Evolutionary conservation across 1,139 yeast species (phyloP).

Genomic region (Yamadazyma conglobata): DNA sequence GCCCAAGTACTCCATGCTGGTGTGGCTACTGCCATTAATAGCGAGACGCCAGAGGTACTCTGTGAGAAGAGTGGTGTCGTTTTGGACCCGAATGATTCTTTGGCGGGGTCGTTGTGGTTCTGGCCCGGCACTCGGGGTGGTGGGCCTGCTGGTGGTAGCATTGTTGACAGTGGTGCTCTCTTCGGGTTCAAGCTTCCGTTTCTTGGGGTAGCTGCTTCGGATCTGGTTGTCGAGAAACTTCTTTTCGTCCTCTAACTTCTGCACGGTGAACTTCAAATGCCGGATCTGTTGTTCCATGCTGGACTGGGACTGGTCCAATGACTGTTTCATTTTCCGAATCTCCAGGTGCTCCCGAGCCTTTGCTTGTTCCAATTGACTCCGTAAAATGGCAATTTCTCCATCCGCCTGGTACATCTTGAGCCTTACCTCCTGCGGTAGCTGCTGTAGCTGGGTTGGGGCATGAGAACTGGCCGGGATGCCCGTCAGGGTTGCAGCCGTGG

Average conservation of each 20-base stretch:
- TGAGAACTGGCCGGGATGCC: no score
- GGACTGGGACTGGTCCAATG: conserved; percentile 26
- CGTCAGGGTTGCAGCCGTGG: no score
- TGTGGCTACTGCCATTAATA: conserved; percentile 47
- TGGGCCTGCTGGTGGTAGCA: not conserved
- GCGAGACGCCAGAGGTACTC: conserved; percentile 37
- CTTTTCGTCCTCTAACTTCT: conserved; percentile 65
- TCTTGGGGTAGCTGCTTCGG: conserved; percentile 20
- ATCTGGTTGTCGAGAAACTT: conserved; percentile 54
- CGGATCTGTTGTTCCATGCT: conserved; percentile 41
- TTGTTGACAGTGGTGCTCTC: conserved; percentile 1
- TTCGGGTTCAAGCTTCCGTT: conserved; percentile 12
- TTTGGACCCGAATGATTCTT: conserved; percentile 23
- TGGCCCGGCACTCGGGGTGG: not conserved
- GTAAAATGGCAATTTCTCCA: conserved; percentile 75
- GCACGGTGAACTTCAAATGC: conserved; percentile 43
- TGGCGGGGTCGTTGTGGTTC: conserved; percentile 1
- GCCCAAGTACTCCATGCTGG: conserved; percentile 49
- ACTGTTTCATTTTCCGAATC: conserved; percentile 36
- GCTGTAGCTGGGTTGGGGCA: no score
- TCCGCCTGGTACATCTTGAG: conserved; percentile 45
- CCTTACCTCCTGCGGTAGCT: conserved; percentile 15
- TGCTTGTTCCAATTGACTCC: conserved; percentile 56
- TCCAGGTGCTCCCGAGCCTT: conserved; percentile 45
- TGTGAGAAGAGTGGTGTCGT: conserved; percentile 34